phyloP scores from a whole-genome alignment of 331 rosid genomes.

The Pyracantha coccinea region DNA sequence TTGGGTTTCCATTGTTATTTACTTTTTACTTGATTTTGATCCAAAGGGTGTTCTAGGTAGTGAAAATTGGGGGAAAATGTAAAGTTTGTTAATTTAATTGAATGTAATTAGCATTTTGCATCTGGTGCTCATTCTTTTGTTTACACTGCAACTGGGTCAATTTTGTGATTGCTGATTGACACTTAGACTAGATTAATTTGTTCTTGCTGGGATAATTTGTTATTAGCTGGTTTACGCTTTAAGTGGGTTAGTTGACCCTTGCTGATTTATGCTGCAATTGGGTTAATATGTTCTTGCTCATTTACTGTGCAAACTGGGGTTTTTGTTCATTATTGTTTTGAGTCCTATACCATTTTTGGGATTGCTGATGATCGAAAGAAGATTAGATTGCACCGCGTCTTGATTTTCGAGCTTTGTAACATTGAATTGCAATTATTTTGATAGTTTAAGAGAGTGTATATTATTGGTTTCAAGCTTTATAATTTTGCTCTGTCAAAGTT shows the following conservation, averaged over 20 bases:
- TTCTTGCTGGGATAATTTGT: not conserved
- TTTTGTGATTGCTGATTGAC: no score
- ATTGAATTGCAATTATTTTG: not conserved
- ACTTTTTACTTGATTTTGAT: not conserved
- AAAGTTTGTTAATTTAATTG: not conserved
- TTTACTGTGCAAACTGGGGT: not conserved
- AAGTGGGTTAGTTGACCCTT: not conserved
- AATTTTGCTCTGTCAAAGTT: not conserved
- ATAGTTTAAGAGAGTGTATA: not conserved
- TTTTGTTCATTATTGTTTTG: not conserved
- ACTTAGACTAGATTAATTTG: no score
- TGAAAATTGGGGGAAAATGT: not conserved
- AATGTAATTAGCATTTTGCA: not conserved
- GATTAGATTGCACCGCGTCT: not conserved
- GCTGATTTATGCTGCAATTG: not conserved
- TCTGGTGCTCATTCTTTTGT: not conserved
- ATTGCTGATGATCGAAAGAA: not conserved
- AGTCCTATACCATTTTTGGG: not conserved
- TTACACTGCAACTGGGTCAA: not conserved
- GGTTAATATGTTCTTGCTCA: not conserved
- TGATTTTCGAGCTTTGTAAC: not conserved
- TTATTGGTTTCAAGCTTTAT: not conserved
- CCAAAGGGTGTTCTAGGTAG: not conserved
- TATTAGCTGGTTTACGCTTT: not conserved
- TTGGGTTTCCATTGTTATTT: not conserved